Evolutionary conservation across 148 eudicot genomes (phyloP).

Genomic region (Linanthus parryae): DNA sequence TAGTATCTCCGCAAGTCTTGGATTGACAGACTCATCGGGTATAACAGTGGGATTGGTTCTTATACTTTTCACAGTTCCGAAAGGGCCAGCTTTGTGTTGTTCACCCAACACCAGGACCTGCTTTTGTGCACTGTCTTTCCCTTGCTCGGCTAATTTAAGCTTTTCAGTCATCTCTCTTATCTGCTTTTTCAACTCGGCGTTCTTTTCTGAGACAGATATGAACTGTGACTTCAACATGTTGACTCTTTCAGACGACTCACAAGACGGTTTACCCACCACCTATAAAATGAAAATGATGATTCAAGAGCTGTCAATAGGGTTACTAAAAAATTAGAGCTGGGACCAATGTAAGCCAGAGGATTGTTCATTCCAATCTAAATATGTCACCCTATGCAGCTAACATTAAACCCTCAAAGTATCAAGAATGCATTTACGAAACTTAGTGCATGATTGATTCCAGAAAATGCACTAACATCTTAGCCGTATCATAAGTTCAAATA

Average conservation of each 20-base stretch:
- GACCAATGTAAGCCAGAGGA: not conserved
- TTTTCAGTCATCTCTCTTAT: conserved; percentile 62
- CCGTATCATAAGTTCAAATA: no score
- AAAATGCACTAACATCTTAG: no score
- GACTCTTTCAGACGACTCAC: conserved; percentile 50
- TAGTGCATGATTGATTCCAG: not conserved
- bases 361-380: not conserved
- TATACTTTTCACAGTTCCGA: conserved; percentile 75
- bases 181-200: conserved; percentile 63
- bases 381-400: not conserved
- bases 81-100: conserved; percentile 75
- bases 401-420: not conserved
- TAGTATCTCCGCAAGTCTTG: conserved; percentile 66
- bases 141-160: conserved; percentile 54
- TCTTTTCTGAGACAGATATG: conserved; percentile 46
- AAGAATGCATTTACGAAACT: not conserved
- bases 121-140: conserved; percentile 52
- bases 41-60: conserved; percentile 80
- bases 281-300: not conserved
- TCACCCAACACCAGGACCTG: conserved; percentile 45
- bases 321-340: not conserved
- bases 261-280: conserved; percentile 25
- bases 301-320: not conserved
- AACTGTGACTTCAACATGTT: conserved; percentile 54
- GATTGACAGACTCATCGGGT: conserved; percentile 81